A percentile compares a stretch with the other conserved stretches of the same genome.
Conservation (phyloP, 225 moss, liverwort and hornwort genomes). For the Physcomitrium patens region DNA sequence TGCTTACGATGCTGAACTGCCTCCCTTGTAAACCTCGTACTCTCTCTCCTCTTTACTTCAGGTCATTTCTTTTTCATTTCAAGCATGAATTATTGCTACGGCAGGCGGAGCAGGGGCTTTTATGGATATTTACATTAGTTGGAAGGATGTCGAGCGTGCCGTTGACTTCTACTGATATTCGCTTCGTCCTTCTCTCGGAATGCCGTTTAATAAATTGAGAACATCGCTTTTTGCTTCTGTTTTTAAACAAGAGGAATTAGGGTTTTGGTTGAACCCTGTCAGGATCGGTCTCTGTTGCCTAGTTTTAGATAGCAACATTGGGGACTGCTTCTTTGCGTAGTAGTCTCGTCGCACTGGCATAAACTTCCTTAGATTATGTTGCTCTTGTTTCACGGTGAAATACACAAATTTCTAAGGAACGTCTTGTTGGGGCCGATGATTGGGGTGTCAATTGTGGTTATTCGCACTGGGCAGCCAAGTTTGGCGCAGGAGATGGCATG, state of each 20-base stretch:
- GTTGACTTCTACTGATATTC: neutral
- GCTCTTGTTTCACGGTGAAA: neutral
- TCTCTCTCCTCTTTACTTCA: neutral
- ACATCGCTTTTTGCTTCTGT: neutral
- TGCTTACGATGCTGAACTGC: conserved; percentile 49
- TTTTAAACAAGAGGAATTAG: conserved; percentile 15
- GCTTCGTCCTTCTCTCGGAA: neutral
- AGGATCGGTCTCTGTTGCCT: neutral
- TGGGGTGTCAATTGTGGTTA: neutral
- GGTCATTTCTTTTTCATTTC: neutral
- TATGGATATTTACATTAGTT: neutral
- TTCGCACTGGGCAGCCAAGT: neutral
- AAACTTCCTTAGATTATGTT: neutral
- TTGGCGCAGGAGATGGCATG: neutral
- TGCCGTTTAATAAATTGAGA: neutral
- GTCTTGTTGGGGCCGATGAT: neutral
- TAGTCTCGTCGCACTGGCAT: neutral
- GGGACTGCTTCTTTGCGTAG: neutral
- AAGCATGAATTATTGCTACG: neutral
- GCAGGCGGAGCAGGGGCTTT: neutral
- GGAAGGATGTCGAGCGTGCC: neutral
- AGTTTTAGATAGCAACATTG: neutral
- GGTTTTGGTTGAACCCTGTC: conserved; percentile 1
- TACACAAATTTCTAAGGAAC: neutral
- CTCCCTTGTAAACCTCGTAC: conserved; percentile 37